phyloP scores from a whole-genome alignment of 208 protist genomes.

The Leishmania arabica region DNA sequence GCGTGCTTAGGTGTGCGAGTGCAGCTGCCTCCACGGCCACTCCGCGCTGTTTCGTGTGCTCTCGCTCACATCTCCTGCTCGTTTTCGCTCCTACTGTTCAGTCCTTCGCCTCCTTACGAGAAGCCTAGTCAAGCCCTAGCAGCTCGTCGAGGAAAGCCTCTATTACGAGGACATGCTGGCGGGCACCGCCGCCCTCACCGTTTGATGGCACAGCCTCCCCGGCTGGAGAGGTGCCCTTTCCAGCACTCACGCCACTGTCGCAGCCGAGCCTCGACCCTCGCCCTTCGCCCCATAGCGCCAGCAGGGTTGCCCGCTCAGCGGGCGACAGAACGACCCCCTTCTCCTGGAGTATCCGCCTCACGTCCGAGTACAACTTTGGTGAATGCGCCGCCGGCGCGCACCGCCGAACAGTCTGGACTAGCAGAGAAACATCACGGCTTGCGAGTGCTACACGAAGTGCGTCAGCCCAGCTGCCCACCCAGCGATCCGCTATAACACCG shows the following conservation, averaged over 20 bases:
- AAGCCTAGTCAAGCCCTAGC: conserved; percentile 19
- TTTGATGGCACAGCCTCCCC: neutral
- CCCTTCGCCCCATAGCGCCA: conserved; percentile 10
- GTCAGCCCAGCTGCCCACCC: conserved; percentile 62
- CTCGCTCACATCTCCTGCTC: neutral
- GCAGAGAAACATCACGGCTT: conserved; percentile 36
- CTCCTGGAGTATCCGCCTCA: conserved; percentile 8
- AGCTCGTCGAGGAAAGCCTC: conserved; percentile 37
- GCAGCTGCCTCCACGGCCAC: neutral
- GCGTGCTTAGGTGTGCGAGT: neutral
- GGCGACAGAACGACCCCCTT: conserved; percentile 27
- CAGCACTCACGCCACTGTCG: neutral
- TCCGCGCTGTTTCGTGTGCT: neutral
- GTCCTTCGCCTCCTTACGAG: neutral
- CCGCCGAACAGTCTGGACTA: conserved; percentile 32
- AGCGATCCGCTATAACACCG: conserved; percentile 55
- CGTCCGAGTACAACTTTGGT: conserved; percentile 35
- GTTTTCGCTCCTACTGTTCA: neutral
- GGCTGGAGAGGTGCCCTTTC: neutral
- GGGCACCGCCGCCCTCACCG: neutral
- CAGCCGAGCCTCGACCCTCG: neutral
- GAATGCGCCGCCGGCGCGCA: conserved; percentile 35
- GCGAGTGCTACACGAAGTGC: conserved; percentile 59
- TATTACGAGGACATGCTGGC: neutral
- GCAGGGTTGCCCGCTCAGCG: conserved; percentile 39